Base-by-base conservation (phyloP, 768 basidiomycete genomes). In the Pleurotus ostreatus region DNA sequence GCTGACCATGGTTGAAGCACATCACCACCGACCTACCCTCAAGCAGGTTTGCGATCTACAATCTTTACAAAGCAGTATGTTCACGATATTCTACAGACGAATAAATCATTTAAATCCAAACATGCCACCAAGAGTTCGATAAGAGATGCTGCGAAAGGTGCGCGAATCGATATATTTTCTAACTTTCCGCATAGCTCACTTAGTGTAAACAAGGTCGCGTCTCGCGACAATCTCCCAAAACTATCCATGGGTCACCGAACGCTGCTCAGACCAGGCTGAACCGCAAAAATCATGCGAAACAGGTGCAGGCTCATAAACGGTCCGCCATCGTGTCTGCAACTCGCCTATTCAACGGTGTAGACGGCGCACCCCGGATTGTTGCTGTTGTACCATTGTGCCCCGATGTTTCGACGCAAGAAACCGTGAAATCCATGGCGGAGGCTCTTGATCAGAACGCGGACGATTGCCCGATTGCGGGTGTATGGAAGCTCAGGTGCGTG, bases 41-140 rank as follows among this genome's bases (percentile, higher is more conserved):
- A 97, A 96, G 72, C 94, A 97, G 80, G 85, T 74, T 47, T 49
- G 79, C 63, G 51, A 49, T 54, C 12, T 18, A 12, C 16, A 43
- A 51, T 55, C 39, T 43, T 43, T 41, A 41, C 18, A 34, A 16
- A 4, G 49, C 46, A 38, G 16, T 30, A 11, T 44, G 59, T 38
- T 20, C 40, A 41, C n/a, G 38, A 37, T 46, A 57, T 45, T 48
- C 45, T 16, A 13, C 60, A 94, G 92, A 75, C 84, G 78, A 97
- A 98, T 72, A 98, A 98, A 70, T 62, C 81, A 1, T 98, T 90
- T 78, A 98, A 98, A 73, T 92, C 92, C 2, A 90, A 86, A 67
- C 91, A 94, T 76, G 82, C 93, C 2, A 83, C 90, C 11, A 97
- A 97, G 72, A 84, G 88, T 1, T 78, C 89, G 0, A 64, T 97